phyloP scores from a whole-genome alignment of 148 eudicot genomes.

The Chenopodium quinoa region DNA sequence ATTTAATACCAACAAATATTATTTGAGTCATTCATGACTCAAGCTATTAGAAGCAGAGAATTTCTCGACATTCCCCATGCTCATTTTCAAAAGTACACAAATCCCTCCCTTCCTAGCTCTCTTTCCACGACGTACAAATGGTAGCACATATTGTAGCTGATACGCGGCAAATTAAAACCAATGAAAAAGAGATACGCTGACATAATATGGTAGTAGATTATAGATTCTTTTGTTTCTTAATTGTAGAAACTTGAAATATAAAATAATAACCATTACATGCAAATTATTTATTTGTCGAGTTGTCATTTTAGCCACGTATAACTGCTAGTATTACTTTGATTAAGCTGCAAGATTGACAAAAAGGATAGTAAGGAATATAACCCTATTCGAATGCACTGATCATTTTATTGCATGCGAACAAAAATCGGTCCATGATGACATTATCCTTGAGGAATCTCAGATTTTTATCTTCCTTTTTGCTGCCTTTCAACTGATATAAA shows the following conservation, averaged over 20 bases:
- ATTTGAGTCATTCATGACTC: no score
- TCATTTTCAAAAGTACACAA: no score
- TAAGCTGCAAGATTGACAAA: neutral
- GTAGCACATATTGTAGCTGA: neutral
- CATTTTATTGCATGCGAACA: neutral
- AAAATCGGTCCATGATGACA: neutral
- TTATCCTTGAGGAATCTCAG: slow-evolving; percentile 28
- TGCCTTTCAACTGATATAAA: slow-evolving; percentile 20
- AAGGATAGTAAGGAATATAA: neutral
- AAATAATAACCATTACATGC: no score
- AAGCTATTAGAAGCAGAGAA: no score
- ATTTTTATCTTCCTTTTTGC: slow-evolving; percentile 15
- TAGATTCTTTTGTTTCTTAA: neutral
- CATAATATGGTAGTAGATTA: neutral
- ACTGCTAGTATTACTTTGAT: neutral
- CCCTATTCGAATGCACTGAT: no score
- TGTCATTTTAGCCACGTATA: neutral
- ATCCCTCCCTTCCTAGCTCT: no score
- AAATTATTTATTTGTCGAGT: neutral
- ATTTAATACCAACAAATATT: no score
- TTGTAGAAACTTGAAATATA: neutral
- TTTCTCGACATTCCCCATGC: neutral
- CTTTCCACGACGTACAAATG: no score
- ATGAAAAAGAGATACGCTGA: no score
- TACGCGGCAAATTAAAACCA: neutral